Evolutionary conservation across 495 filamentous ascomycete species (phyloP).

Genomic region (Clohesyomyces aquaticus): DNA sequence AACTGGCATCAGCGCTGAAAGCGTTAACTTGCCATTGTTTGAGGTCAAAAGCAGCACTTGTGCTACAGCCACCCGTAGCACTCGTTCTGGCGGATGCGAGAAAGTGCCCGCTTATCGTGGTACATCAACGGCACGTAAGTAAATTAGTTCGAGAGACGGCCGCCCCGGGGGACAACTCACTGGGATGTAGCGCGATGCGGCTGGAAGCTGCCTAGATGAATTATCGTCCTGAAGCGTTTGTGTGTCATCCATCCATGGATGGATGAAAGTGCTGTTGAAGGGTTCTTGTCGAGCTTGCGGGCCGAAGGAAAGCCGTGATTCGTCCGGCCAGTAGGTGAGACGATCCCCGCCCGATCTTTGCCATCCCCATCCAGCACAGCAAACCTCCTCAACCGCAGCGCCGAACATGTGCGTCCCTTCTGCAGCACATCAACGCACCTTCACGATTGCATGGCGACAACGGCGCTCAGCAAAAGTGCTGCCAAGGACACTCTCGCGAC

Average conservation of each 20-base stretch:
- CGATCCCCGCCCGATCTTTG: no score
- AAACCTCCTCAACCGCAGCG: background rate
- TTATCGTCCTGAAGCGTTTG: background rate
- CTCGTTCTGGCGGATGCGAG: background rate
- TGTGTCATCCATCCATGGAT: background rate
- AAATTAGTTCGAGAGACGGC: background rate
- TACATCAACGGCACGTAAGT: background rate
- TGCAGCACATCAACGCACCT: background rate
- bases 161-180: background rate
- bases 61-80: background rate
- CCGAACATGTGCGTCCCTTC: background rate
- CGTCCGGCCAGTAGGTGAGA: no score
- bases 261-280: background rate
- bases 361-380: background rate
- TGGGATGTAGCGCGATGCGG: background rate
- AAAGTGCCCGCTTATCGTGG: background rate
- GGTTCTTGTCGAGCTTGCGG: background rate
- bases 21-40: background rate
- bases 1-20: background rate
- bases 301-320: background rate
- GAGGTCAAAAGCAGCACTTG: background rate
- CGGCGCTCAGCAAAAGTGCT: background rate
- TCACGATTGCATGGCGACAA: background rate
- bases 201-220: background rate
- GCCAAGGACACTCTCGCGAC: background rate